Percentiles rank a stretch among this genome's conserved stretches.
phyloP scores from a whole-genome alignment of 768 basidiomycete species.

The Amyloporia xantha region DNA sequence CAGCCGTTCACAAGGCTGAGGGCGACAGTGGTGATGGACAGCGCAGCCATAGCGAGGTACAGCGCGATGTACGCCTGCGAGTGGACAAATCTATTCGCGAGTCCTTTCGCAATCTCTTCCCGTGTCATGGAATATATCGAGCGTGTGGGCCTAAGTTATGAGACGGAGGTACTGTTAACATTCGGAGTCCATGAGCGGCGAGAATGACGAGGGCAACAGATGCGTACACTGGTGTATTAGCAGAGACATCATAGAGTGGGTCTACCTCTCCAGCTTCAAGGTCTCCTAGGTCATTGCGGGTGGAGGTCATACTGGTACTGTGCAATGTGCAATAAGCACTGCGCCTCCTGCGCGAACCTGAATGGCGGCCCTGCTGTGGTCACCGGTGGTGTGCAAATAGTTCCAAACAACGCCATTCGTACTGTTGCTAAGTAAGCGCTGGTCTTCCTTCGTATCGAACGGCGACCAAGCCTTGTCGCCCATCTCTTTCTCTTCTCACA shows the following conservation, averaged over 20 bases:
- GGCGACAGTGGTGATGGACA: slow-evolving; percentile 81
- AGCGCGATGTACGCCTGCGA: slow-evolving; percentile 82
- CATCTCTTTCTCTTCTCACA: background rate
- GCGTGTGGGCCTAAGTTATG: slow-evolving; percentile 49
- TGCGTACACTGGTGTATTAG: slow-evolving; percentile 21
- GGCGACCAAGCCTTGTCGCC: background rate
- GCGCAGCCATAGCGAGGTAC: slow-evolving; percentile 82
- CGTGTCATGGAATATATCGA: slow-evolving; percentile 85
- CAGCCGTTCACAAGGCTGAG: slow-evolving; percentile 80
- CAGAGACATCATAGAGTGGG: slow-evolving; percentile 19
- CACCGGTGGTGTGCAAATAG: no score
- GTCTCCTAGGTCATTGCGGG: slow-evolving; percentile 21
- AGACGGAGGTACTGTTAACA: slow-evolving; percentile 18
- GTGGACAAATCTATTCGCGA: slow-evolving; percentile 88
- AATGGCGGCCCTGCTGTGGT: no score
- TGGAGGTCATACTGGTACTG: slow-evolving; percentile 19
- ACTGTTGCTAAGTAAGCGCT: no score
- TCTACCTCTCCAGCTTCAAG: slow-evolving; percentile 27
- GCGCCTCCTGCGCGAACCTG: background rate
- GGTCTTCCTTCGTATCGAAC: no score
- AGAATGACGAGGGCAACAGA: slow-evolving; percentile 3
- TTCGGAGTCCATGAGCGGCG: slow-evolving; percentile 14
- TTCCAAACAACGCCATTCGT: no score
- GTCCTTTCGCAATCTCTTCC: slow-evolving; percentile 73
- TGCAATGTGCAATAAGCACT: slow-evolving; percentile 8